A percentile compares a stretch with the other conserved stretches of the same genome.
Conservation (phyloP, 495 filamentous ascomycete species). For the Neurospora sp. region DNA sequence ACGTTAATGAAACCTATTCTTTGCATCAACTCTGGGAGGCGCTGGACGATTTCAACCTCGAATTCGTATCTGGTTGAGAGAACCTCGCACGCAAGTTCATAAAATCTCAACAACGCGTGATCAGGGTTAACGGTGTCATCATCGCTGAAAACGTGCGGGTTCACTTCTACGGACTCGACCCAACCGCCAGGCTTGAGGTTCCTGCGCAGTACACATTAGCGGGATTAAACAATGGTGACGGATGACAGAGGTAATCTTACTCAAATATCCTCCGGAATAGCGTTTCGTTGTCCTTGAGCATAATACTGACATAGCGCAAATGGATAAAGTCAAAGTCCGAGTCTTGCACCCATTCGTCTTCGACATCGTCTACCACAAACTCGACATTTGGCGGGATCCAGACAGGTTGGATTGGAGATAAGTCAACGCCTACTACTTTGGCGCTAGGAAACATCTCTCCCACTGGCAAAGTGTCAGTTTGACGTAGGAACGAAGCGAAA, state of each 20-base stretch:
- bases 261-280: constrained; percentile 25
- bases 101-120: constrained; percentile 34
- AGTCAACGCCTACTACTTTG: constrained; percentile 52
- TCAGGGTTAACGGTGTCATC: constrained; percentile 39
- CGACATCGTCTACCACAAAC: constrained; percentile 53
- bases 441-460: constrained; percentile 45
- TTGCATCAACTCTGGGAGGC: constrained; percentile 26
- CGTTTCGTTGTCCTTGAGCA: constrained; percentile 36
- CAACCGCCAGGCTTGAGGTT: constrained; percentile 55
- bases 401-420: constrained; percentile 50
- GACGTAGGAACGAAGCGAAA: not conserved
- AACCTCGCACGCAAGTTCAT: constrained; percentile 17
- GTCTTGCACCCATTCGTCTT: constrained; percentile 42
- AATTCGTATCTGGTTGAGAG: constrained; percentile 32
- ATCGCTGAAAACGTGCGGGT: constrained; percentile 40
- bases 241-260: constrained; percentile 12
- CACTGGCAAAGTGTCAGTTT: constrained; percentile 24
- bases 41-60: constrained; percentile 30
- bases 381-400: constrained; percentile 47
- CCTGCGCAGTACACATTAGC: constrained; percentile 12
- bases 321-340: constrained; percentile 44
- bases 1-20: constrained; percentile 45
- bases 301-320: constrained; percentile 32
- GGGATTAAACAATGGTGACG: not conserved
- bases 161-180: constrained; percentile 49